Conservation (phyloP, 371 early-diverging fungal species). For the Mucor indicus region DNA sequence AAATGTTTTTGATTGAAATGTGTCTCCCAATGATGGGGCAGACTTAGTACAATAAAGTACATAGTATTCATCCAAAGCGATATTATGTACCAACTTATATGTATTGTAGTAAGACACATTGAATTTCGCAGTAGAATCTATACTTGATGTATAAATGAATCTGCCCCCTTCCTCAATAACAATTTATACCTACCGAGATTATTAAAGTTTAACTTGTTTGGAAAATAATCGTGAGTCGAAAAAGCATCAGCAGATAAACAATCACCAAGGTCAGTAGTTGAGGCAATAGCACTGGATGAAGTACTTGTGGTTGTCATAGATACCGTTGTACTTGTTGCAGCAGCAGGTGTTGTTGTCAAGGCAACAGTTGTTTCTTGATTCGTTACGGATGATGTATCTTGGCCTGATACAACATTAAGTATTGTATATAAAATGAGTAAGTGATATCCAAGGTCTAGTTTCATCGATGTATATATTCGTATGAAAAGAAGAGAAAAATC, state of each 20-base stretch:
- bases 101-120: slow-evolving; percentile 22
- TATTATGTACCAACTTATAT: slow-evolving; percentile 27
- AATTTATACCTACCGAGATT: slow-evolving; percentile 4
- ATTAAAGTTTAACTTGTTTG: slow-evolving; percentile 11
- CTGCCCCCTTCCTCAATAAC: neutral
- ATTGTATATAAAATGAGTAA: too few relatives aligned
- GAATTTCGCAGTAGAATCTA: slow-evolving; percentile 16
- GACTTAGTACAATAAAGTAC: slow-evolving; percentile 27
- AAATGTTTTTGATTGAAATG: slow-evolving; percentile 23
- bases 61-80: slow-evolving; percentile 20
- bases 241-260: slow-evolving; percentile 22
- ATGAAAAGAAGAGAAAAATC: too few relatives aligned
- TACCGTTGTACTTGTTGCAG: slow-evolving; percentile 1
- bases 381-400: too few relatives aligned
- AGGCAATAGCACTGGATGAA: neutral
- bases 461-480: too few relatives aligned
- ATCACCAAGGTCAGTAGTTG: neutral
- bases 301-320: neutral
- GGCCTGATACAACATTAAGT: too few relatives aligned
- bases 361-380: slow-evolving; percentile 1
- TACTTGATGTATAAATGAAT: neutral
- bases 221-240: slow-evolving; percentile 17
- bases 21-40: slow-evolving; percentile 15
- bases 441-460: too few relatives aligned
- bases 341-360: neutral